Conservation (phyloP, 129 eudicot genomes). For the Artemisia argyi region DNA sequence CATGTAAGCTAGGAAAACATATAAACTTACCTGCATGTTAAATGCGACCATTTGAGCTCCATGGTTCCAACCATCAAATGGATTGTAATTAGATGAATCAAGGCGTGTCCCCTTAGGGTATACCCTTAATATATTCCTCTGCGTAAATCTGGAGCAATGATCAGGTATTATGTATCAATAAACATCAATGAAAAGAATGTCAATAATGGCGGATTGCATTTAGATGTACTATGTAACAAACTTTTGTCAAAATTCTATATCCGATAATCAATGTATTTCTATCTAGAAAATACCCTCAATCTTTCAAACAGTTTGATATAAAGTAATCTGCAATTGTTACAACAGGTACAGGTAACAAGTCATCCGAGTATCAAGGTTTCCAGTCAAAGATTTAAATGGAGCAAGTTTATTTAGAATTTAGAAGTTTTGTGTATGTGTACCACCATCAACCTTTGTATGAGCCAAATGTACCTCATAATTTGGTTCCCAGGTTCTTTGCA, state of each 20-base stretch:
- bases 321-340: too few species aligned
- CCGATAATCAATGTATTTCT: too few species aligned
- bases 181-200: neutral
- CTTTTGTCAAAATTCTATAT: neutral
- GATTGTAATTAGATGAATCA: conserved; percentile 51
- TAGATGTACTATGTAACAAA: neutral
- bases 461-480: conserved; percentile 40
- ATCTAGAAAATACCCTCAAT: too few species aligned
- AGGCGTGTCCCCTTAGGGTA: conserved; percentile 64
- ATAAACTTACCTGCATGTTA: conserved; percentile 47
- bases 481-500: conserved; percentile 35
- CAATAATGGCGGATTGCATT: neutral
- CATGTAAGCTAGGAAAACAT: conserved; percentile 3
- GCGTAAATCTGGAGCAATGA: conserved; percentile 41
- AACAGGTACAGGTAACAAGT: too few species aligned
- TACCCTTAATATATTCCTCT: conserved; percentile 53
- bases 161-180: conserved; percentile 13
- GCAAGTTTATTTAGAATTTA: neutral
- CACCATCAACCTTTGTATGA: conserved; percentile 6
- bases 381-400: too few species aligned
- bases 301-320: too few species aligned
- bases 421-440: neutral
- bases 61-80: conserved; percentile 56
- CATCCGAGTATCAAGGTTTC: too few species aligned
- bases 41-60: conserved; percentile 66